Percentiles rank a stretch among this genome's conserved stretches.
Evolutionary conservation across 257 asterid species (phyloP).

Genomic region (Fraxinus americana): DNA sequence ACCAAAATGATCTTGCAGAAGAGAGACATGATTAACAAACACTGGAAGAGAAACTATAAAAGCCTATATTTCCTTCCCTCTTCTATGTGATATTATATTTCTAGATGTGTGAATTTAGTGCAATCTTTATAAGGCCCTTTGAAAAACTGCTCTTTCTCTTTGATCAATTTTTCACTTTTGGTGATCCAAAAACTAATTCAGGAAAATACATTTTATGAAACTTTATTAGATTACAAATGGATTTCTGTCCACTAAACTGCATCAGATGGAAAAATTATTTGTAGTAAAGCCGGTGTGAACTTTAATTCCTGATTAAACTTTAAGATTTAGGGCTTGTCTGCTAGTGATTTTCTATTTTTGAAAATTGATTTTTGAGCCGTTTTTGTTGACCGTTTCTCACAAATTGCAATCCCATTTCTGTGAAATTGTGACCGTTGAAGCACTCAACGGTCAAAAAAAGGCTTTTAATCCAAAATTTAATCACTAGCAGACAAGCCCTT

Average conservation of each 20-base stretch:
- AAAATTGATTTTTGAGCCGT: too few species aligned
- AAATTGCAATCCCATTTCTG: too few species aligned
- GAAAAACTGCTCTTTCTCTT: background rate
- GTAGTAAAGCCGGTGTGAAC: background rate
- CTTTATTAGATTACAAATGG: background rate
- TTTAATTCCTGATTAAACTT: background rate
- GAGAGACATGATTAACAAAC: background rate
- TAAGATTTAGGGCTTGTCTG: too few species aligned
- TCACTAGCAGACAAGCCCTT: too few species aligned
- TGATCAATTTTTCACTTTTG: background rate
- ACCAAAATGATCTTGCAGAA: background rate
- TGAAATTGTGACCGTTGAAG: too few species aligned
- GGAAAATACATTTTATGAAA: background rate
- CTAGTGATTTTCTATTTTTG: too few species aligned
- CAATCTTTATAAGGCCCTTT: background rate
- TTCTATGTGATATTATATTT: background rate
- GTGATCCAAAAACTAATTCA: background rate
- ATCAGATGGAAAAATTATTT: background rate
- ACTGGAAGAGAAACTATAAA: background rate
- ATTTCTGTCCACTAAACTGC: slow-evolving; percentile 3
- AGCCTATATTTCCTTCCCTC: background rate
- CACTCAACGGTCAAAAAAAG: too few species aligned
- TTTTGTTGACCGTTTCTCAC: too few species aligned
- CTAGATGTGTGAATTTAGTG: background rate
- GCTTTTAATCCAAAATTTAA: too few species aligned